Conservation (phyloP, 768 basidiomycete genomes). For the Suillus ampliporus region DNA sequence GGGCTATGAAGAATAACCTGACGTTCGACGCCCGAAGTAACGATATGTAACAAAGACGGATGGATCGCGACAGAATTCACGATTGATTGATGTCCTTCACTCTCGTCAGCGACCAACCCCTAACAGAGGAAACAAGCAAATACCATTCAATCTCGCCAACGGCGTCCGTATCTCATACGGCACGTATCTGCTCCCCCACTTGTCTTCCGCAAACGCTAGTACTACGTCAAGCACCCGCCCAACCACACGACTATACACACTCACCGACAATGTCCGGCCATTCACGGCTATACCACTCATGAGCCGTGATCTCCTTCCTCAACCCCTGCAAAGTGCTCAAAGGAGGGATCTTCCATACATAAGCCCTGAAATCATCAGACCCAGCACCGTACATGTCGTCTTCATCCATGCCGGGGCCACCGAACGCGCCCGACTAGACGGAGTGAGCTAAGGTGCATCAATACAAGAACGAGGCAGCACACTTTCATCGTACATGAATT, state of each 20-base stretch:
- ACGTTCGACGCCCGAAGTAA: constrained; percentile 77
- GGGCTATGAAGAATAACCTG: constrained; percentile 73
- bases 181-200: constrained; percentile 50
- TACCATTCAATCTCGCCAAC: constrained; percentile 63
- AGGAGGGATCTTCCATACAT: constrained; percentile 78
- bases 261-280: constrained; percentile 39
- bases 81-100: constrained; percentile 73
- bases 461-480: constrained; percentile 8
- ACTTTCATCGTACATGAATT: constrained; percentile 86
- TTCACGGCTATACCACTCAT: constrained; percentile 50
- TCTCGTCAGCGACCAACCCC: background rate
- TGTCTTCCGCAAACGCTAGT: constrained; percentile 53
- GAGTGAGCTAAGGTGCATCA: constrained; percentile 1
- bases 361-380: constrained; percentile 82
- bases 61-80: constrained; percentile 79
- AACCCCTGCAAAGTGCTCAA: constrained; percentile 46
- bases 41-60: constrained; percentile 67
- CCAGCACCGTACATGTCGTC: constrained; percentile 75
- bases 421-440: constrained; percentile 76
- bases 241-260: constrained; percentile 37
- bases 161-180: constrained; percentile 71
- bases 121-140: constrained; percentile 2
- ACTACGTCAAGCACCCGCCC: constrained; percentile 9
- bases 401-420: constrained; percentile 55
- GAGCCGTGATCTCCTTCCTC: constrained; percentile 50